Conservation (phyloP, 2,329 filamentous ascomycete species). For the Cadophora malorum region DNA sequence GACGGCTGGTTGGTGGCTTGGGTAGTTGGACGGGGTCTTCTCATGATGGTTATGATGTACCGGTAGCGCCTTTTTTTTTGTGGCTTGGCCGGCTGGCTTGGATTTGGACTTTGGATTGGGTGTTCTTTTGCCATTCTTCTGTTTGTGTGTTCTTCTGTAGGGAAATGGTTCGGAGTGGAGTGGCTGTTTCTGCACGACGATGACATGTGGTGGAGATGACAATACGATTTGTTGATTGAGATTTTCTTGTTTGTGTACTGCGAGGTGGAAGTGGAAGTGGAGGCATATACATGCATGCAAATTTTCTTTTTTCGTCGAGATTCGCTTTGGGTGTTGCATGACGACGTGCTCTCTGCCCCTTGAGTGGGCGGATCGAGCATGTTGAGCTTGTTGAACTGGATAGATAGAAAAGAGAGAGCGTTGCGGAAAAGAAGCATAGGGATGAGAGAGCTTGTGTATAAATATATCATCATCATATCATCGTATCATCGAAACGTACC, state of each 20-base stretch:
- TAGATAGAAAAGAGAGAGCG: neutral
- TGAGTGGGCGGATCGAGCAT: neutral
- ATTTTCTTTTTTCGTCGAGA: neutral
- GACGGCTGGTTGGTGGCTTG: neutral
- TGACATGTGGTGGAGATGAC: neutral
- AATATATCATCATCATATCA: neutral
- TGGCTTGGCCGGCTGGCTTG: neutral
- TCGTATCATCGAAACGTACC: neutral
- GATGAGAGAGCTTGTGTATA: conserved; percentile 5
- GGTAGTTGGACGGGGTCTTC: neutral
- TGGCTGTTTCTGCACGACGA: neutral
- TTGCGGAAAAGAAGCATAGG: too few species aligned
- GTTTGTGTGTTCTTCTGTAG: conserved; percentile 2
- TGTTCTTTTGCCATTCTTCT: neutral
- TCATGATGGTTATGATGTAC: conserved; percentile 32
- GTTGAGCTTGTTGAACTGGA: neutral
- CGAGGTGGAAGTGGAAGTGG: neutral
- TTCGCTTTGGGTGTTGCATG: too few species aligned
- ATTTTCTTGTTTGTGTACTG: neutral
- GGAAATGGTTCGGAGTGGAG: neutral
- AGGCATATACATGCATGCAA: conserved; percentile 1
- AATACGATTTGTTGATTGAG: neutral
- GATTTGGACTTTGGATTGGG: neutral
- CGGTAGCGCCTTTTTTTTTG: conserved; percentile 12
- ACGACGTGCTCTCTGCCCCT: neutral